Conservation (phyloP, 441 rosid species). For the Eutrema salsugineum region DNA sequence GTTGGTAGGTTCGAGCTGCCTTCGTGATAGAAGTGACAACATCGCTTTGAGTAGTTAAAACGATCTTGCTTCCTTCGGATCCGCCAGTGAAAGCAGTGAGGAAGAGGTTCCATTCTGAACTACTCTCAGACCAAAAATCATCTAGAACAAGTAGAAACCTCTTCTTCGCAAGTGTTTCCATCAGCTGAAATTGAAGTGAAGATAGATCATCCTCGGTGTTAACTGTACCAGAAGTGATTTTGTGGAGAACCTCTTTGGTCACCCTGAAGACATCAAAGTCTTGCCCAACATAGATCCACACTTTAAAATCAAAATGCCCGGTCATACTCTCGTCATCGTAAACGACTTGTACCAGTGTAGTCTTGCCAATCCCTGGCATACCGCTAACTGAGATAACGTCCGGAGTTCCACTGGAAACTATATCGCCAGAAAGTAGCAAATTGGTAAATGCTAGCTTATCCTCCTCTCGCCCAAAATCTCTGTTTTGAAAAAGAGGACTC, state of each 20-base stretch:
- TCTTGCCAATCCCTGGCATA: constrained; percentile 35
- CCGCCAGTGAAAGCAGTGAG: constrained; percentile 27
- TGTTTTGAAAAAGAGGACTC: constrained; percentile 21
- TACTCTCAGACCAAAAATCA: constrained; percentile 31
- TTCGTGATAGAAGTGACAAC: constrained; percentile 13
- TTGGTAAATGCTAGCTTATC: constrained; percentile 20
- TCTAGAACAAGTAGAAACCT: constrained; percentile 29
- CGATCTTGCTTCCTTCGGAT: constrained; percentile 33
- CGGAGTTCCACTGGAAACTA: background rate
- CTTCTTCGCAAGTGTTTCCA: constrained; percentile 23
- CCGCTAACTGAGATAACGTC: constrained; percentile 31
- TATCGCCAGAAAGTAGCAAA: constrained; percentile 16
- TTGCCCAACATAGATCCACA: constrained; percentile 27
- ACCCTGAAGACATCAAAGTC: constrained; percentile 18
- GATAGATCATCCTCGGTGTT: constrained; percentile 26
- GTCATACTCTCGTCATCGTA: constrained; percentile 20
- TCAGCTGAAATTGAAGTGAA: constrained; percentile 31
- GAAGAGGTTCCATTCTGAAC: constrained; percentile 28
- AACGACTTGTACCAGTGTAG: constrained; percentile 24
- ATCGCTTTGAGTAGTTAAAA: constrained; percentile 29
- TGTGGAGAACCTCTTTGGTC: constrained; percentile 27
- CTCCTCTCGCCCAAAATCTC: constrained; percentile 17
- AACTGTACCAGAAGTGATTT: constrained; percentile 22
- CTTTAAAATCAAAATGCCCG: constrained; percentile 13
- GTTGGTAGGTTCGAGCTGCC: constrained; percentile 15